Base-by-base conservation (phyloP, 2,329 filamentous ascomycete species). In the Botrytis aclada region DNA sequence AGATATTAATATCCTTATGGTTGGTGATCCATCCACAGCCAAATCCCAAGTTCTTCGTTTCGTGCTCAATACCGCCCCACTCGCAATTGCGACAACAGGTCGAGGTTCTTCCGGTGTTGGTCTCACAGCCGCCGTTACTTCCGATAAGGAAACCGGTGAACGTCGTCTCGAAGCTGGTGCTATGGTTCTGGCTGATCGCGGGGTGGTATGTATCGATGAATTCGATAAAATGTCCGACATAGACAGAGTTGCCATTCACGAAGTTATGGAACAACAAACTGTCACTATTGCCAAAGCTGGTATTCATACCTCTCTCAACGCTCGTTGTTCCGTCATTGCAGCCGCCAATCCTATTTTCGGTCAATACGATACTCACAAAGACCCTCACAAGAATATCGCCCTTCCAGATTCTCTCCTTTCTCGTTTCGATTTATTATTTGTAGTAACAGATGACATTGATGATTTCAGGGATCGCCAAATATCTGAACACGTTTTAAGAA, bases 201-300 rank as follows among this genome's bases (percentile, higher is more conserved):
- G 96, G 78, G 95, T 99, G 18, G 96, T 99, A 47, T 99, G 96
- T 85, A 99, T 99, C 77, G 96, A 99, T 81, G 96, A 99, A 80
- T 99, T 99, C 78, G 96, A 99, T 85, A 99, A 99, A 83, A 99
- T 99, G 96, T 98, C 94, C 73, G 96, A 99, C 81, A 92, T 98
- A 73, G 96, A 99, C 83, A 90, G 96, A 81, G 96, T 99, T 6
- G 96, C 96, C 64, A 99, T 99, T 78, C 96, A 99, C 88, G 96
- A 99, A 93, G 96, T 99, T 77, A 99, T 99, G 96, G 96, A 99
- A 84, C 96, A 99, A 84, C 96, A 99, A 84, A 99, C 96, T 0
- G 96, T 99, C 74, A 99, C 96, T 22, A 99, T 99, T 80, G 96
- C 96, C 70, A 99, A 99, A 84, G 96, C 96, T 1, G 96, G 96